phyloP scores from a whole-genome alignment of 2,329 filamentous ascomycete genomes.

The Neonectria coccinea region DNA sequence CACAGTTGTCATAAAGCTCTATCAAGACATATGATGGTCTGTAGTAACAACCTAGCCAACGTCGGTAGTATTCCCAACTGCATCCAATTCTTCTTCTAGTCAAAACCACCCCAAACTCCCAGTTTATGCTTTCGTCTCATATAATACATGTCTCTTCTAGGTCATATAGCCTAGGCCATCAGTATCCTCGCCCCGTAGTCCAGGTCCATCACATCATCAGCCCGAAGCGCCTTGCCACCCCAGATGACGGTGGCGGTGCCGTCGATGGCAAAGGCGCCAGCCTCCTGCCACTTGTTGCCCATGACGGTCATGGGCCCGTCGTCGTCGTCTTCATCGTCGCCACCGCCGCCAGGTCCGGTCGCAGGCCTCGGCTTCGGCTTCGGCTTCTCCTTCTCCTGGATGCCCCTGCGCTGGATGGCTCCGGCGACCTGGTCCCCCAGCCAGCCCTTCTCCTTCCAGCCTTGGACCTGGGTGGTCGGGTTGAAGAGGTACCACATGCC shows the following conservation, averaged over 20 bases:
- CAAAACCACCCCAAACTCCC: slow-evolving; percentile 20
- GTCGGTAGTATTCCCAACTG: not conserved
- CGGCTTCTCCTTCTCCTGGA: slow-evolving; percentile 10
- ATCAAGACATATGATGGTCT: not conserved
- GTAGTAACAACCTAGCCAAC: not conserved
- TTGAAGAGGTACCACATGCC: slow-evolving; percentile 65
- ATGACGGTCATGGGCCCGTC: slow-evolving; percentile 58
- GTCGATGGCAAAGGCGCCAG: slow-evolving; percentile 64
- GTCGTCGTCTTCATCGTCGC: slow-evolving; percentile 42
- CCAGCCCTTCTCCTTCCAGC: slow-evolving; percentile 68
- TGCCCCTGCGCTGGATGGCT: slow-evolving; percentile 55
- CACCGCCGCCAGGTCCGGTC: not conserved
- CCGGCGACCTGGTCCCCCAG: slow-evolving; percentile 63
- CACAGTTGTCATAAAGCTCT: not conserved
- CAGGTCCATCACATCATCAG: slow-evolving; percentile 65
- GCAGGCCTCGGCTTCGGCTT: slow-evolving; percentile 31
- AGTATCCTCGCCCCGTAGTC: slow-evolving; percentile 60
- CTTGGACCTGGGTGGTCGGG: slow-evolving; percentile 63
- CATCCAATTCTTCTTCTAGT: not conserved
- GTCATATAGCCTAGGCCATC: slow-evolving; percentile 34
- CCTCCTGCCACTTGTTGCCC: slow-evolving; percentile 69
- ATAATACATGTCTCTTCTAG: not conserved
- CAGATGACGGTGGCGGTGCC: slow-evolving; percentile 62
- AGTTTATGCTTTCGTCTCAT: not conserved
- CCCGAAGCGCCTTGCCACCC: slow-evolving; percentile 60